These are phyloP conservation scores for Dactylorhiza incarnata DNA, from an alignment of 106 monocot genomes.

Conservation along the genomic window DNA sequence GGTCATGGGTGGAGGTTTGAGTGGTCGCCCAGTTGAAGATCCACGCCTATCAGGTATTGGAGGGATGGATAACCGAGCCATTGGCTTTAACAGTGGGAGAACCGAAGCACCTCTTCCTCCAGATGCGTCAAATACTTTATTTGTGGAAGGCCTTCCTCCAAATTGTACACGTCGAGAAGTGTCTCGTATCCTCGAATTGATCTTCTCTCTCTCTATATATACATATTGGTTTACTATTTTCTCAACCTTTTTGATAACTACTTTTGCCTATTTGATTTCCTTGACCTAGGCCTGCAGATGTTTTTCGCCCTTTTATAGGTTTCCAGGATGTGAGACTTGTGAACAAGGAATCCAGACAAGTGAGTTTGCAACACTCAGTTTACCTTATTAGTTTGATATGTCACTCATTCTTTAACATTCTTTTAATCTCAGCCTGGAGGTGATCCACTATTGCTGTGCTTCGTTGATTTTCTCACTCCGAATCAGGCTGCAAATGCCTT, in stretches of 20 bases:
- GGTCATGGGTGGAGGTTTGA: conserved; percentile 27
- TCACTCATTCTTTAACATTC: background rate
- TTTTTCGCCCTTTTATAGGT: conserved; percentile 73
- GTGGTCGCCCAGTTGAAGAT: conserved; percentile 38
- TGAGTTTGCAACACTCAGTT: conserved; percentile 13
- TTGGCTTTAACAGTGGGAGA: conserved; percentile 30
- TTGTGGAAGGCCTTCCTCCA: conserved; percentile 69
- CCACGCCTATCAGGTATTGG: conserved; percentile 20
- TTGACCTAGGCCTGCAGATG: conserved; percentile 42
- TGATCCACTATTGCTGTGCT: conserved; percentile 44
- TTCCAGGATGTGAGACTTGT: conserved; percentile 72
- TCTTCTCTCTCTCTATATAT: background rate
- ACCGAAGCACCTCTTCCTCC: conserved; percentile 56
- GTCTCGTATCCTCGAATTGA: conserved; percentile 67
- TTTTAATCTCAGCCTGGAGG: conserved; percentile 20
- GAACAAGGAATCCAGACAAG: conserved; percentile 54
- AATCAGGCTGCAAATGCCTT: conserved; percentile 31
- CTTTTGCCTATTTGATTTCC: conserved; percentile 11
- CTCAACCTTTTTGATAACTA: background rate
- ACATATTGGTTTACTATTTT: background rate
- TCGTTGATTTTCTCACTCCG: conserved; percentile 35
- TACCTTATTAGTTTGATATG: background rate
- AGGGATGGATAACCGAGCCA: conserved; percentile 21
- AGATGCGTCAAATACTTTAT: conserved; percentile 71
- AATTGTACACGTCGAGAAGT: conserved; percentile 64